These are phyloP conservation scores for Cornus kousa DNA, from an alignment of 148 eudicot species.

Conservation along the genomic window DNA sequence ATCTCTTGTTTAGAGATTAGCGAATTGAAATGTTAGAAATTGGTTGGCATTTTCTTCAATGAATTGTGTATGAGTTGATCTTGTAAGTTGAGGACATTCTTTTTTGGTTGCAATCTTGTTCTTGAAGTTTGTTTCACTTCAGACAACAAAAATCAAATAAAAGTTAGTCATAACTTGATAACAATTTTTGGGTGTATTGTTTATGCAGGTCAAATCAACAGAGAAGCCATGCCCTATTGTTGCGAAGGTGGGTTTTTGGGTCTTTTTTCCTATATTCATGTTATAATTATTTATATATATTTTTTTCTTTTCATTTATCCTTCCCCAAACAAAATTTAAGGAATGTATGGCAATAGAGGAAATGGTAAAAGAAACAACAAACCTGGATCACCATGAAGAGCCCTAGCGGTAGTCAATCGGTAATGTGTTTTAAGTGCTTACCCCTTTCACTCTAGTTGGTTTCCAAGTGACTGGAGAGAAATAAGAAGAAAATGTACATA, in stretches of 20 bases:
- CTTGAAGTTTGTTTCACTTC: background rate
- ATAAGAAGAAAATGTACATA: background rate
- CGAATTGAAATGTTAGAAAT: background rate
- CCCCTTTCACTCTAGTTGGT: background rate
- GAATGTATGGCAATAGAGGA: background rate
- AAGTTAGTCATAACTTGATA: background rate
- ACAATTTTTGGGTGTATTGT: conserved; percentile 5
- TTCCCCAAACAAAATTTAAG: background rate
- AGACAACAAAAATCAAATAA: background rate
- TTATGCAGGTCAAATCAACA: conserved; percentile 56
- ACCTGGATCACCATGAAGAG: background rate
- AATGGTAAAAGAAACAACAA: background rate
- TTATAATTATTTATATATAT: background rate
- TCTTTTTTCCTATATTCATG: conserved; percentile 4
- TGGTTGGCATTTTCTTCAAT: background rate
- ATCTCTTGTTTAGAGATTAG: background rate
- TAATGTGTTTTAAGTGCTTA: background rate
- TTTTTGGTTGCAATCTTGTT: background rate
- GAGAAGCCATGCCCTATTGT: conserved; percentile 52
- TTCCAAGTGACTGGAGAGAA: background rate
- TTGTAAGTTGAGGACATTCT: background rate
- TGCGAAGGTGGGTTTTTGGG: conserved; percentile 58
- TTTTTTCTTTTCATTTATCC: background rate
- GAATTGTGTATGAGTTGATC: background rate
- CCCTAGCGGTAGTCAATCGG: background rate